Base-by-base conservation (phyloP, 1,139 yeast species). In the Candida frijolesensis region DNA sequence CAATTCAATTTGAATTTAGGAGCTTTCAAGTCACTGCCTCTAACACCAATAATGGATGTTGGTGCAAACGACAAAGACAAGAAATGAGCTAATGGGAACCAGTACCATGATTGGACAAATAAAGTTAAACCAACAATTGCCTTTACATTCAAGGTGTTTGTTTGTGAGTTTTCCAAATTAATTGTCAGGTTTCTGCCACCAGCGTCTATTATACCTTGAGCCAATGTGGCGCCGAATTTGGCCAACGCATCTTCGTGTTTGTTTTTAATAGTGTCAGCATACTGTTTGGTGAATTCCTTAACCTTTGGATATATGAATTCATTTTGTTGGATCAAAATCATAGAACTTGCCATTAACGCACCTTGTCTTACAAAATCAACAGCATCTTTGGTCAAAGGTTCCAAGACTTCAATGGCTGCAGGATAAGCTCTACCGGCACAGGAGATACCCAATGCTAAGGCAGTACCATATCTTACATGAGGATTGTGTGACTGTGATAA, bases 111-210 rank as follows among this genome's bases (percentile, higher is more conserved):
- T 71, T 94, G 99, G 6, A 87, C 77, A 66, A 94, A 95, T 54
- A 94, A 82, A 0, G 96, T 85, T 61, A 95, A 76, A 41, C 99
- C 99, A 52, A 92, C 96, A 60, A 95, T 86, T 0, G 97, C 95
- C 64, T 88, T 88, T 67, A 87, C 84, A 67, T 94, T 94, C 58
- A 94, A 80, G 14, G 96, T 91, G 54, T 91, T 96, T 35, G 97
- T 90, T 58, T 90, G 94, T n/a, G 85, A 64, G 66, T 94, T 89
- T 68, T 94, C 98, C 51, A 94, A 77, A 59, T 88, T 88, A 57
- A 94, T 91, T 0, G 98, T 92, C n/a, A 89, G 96, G 63, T 95
- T 94, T 67, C 99, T 84, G 18, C 99, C 99, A 71, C 99, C 98
- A 12, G 99, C 99, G 72, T 94, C 98, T 67, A 95, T 86, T 58